These are phyloP conservation scores for Mycena galopus DNA, from an alignment of 768 basidiomycete genomes.

Conservation along the genomic window DNA sequence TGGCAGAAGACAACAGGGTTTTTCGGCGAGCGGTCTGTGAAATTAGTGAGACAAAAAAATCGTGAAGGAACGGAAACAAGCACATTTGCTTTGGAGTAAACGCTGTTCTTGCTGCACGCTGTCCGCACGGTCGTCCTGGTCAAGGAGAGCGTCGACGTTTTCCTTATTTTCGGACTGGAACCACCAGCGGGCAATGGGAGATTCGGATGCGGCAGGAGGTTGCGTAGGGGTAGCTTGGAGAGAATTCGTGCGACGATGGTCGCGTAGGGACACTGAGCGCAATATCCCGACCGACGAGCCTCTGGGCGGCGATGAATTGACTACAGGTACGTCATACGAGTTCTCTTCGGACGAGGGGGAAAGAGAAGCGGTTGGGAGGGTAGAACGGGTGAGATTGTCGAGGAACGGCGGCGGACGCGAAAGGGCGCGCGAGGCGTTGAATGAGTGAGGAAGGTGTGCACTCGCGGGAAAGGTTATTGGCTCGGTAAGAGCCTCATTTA, in stretches of 20 bases:
- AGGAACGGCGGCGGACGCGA: constrained; percentile 65
- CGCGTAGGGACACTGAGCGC: constrained; percentile 58
- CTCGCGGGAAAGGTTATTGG: constrained; percentile 58
- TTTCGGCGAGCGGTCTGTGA: constrained; percentile 78
- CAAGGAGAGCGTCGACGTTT: constrained; percentile 58
- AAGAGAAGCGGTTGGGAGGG: constrained; percentile 73
- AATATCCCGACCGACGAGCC: constrained; percentile 71
- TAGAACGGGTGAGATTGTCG: constrained; percentile 67
- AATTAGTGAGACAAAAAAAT: neutral
- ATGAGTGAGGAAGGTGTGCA: constrained; percentile 56
- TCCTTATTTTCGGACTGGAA: constrained; percentile 63
- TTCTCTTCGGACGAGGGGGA: constrained; percentile 51
- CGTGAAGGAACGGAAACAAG: constrained; percentile 40
- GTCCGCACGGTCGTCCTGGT: constrained; percentile 66
- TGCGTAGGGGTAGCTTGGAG: constrained; percentile 37
- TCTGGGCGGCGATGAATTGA: constrained; percentile 55
- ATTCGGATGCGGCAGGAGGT: constrained; percentile 31
- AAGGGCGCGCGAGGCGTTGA: constrained; percentile 48
- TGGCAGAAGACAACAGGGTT: constrained; percentile 97
- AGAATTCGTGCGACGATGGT: constrained; percentile 44
- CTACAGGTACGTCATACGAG: constrained; percentile 45
- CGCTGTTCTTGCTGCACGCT: constrained; percentile 61
- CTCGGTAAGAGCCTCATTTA: constrained; percentile 63
- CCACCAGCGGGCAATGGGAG: constrained; percentile 62
- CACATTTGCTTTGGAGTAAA: constrained; percentile 71